Evolutionary conservation across 2,329 filamentous ascomycete species (phyloP).

Genomic region (Aureobasidium leucospermi): DNA sequence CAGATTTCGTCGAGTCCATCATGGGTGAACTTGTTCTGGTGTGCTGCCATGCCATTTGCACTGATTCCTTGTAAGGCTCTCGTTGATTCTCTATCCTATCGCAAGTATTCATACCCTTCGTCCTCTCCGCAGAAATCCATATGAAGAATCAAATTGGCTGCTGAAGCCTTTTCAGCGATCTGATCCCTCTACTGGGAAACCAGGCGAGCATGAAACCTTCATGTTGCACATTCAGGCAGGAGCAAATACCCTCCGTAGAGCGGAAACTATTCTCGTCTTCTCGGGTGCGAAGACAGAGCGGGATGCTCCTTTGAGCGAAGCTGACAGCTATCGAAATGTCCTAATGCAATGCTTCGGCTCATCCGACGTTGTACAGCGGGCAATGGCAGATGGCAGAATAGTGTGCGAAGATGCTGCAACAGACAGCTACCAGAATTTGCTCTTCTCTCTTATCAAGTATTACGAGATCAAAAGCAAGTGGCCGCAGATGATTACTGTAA

Average conservation of each 20-base stretch:
- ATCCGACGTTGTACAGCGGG: constrained; percentile 17
- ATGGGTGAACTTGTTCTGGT: constrained; percentile 59
- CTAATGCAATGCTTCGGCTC: not conserved
- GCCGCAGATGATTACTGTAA: constrained; percentile 34
- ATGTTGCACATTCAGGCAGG: constrained; percentile 66
- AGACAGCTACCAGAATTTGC: constrained; percentile 78
- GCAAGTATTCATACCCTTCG: not conserved
- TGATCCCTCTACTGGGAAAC: constrained; percentile 32
- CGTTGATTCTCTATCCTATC: not conserved
- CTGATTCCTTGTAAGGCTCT: constrained; percentile 1
- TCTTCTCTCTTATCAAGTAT: constrained; percentile 63
- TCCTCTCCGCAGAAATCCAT: constrained; percentile 19
- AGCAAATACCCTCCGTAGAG: constrained; percentile 43
- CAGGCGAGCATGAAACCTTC: constrained; percentile 71
- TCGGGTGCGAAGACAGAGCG: constrained; percentile 54
- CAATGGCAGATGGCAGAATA: constrained; percentile 22
- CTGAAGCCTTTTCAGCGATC: constrained; percentile 65
- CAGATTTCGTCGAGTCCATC: not conserved
- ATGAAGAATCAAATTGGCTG: constrained; percentile 46
- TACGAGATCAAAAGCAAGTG: constrained; percentile 32
- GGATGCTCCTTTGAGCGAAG: constrained; percentile 26
- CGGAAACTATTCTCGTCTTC: constrained; percentile 54
- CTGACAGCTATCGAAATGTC: constrained; percentile 23
- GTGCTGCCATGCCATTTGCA: constrained; percentile 73
- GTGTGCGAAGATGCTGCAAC: constrained; percentile 65